phyloP scores from a whole-genome alignment of 2,329 filamentous ascomycete species.

The Myrmaecium sp. region DNA sequence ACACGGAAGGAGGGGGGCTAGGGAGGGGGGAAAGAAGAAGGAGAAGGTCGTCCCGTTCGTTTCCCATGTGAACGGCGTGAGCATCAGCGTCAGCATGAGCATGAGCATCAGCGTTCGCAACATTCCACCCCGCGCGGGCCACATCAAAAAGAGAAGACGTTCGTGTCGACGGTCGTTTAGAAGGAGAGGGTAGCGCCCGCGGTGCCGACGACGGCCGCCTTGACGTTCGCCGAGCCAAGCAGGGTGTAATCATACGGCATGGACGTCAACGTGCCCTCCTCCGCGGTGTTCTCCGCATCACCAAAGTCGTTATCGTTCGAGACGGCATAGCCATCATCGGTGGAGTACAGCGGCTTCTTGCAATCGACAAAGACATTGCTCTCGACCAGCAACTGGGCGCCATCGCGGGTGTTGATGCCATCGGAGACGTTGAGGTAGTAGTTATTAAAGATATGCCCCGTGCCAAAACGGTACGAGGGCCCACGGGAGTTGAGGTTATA shows the following conservation, averaged over 20 bases:
- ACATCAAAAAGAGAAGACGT: background rate
- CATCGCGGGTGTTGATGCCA: constrained; percentile 25
- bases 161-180: constrained; percentile 5
- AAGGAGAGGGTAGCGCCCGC: constrained; percentile 23
- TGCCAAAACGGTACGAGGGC: constrained; percentile 50
- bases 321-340: constrained; percentile 20
- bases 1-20: too few relatives aligned
- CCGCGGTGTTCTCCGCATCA: constrained; percentile 14
- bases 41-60: too few relatives aligned
- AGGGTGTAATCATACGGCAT: constrained; percentile 19
- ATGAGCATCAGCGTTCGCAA: too few relatives aligned
- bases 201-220: constrained; percentile 21
- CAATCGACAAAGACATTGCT: constrained; percentile 19
- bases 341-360: constrained; percentile 19
- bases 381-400: constrained; percentile 27
- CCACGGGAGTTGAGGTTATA: constrained; percentile 45
- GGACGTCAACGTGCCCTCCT: constrained; percentile 14
- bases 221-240: constrained; percentile 17
- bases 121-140: too few relatives aligned
- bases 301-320: constrained; percentile 23
- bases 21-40: too few relatives aligned
- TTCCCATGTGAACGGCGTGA: too few relatives aligned
- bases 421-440: constrained; percentile 23
- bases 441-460: constrained; percentile 43
- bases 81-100: too few relatives aligned